Evolutionary conservation across 2,329 filamentous ascomycete genomes (phyloP), one percentile per base, ranked within the genome.

Genomic region (Trichoderma sp.): DNA sequence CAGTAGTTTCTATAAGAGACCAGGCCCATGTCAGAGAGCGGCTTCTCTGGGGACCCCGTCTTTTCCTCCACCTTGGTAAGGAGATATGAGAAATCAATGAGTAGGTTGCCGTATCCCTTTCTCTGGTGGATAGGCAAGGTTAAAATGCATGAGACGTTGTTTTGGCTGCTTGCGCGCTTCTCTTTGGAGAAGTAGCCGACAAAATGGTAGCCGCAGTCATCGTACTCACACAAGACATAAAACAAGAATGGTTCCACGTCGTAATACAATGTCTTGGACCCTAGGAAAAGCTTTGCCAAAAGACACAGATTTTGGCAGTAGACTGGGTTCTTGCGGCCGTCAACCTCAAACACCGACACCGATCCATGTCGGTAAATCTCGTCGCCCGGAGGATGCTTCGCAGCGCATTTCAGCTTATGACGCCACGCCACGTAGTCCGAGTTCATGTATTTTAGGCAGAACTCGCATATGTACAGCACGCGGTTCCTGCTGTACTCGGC

Each of bases 171-270:
- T 2, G 95, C 93, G 60, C 97, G 90, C 85, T 99, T 99, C 85
- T 99, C 97, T 83, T 99, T 99, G 68, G 97, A 98, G 81, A 99
- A 99, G 82, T 99, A 99, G n/a, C 97, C 97, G 31, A 98, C 96
- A 79, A 99, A 97, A 82, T 98, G 97, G 82, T 97, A 98, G 21
- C 96, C 96, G 21, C 93, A 90, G 74, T 97, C 93, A 81, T 98
- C 94, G 79, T 95, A 96, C 80, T 98, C 97, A 78, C 95, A 97
- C 86, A 98, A 94, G 80, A 98, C 95, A 83, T 98, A 98, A 86
- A 98, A 98, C 7, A 98, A 85, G 83, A 98, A 98, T 0, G 96
- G 97, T 79, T 98, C 96, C 2, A 98, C 96, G 81, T 98, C 96
- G 85, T 98, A 98, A 86, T 98, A 98, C 4, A 98, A 89, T 0